Base-by-base conservation (phyloP, 2,329 filamentous ascomycete species). In the Neopestalotiopsis sp. region DNA sequence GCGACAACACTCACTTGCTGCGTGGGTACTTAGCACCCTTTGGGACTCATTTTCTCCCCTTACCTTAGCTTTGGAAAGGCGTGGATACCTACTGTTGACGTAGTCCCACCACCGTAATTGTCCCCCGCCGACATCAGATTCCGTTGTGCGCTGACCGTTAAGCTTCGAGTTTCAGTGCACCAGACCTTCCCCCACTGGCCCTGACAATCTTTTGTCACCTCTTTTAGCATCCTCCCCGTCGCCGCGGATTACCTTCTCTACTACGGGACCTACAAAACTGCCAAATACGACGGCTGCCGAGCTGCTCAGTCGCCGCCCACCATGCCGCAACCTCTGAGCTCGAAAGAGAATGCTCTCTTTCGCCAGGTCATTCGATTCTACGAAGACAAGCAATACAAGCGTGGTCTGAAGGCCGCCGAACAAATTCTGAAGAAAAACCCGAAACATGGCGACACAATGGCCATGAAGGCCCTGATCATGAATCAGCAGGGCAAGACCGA, bases 381-480 rank as follows among this genome's bases (percentile, higher is more conserved):
- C 86, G 96, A 99, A 83, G 92, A 95, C 79, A 99, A 99, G 83
- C 95, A 98, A 79, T 98, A 98, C 86, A 99, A 98, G 84, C 84
- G 87, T 71, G 95, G 95, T 80, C 87, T 99, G 78, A 99, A 98
- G 84, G 91, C 93, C 61, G 95, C 96, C 75, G 96, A 99, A 80
- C 94, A 98, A 83, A 97, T 99, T 79, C 90, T 99, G 74, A 93
- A 93, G 81, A 98, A 98, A 83, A 91, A 93, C 78, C 94, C 95
- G 57, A 96, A 94, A 77, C 96, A 99, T 91, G 97, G 95, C 78
- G 97, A 99, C 81, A 99, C 96, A 30, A 92, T 97, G 83, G 97
- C 96, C 67, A 99, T 99, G 96, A 99, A 99, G 84, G 95, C 96
- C 68, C 86, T 99, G 74, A 98, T 98, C 74, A 89, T 98, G 81